Evolutionary conservation across 2,329 filamentous ascomycete genomes (phyloP), one percentile per base, ranked within the genome.

Genomic region (Penicillium sp.): DNA sequence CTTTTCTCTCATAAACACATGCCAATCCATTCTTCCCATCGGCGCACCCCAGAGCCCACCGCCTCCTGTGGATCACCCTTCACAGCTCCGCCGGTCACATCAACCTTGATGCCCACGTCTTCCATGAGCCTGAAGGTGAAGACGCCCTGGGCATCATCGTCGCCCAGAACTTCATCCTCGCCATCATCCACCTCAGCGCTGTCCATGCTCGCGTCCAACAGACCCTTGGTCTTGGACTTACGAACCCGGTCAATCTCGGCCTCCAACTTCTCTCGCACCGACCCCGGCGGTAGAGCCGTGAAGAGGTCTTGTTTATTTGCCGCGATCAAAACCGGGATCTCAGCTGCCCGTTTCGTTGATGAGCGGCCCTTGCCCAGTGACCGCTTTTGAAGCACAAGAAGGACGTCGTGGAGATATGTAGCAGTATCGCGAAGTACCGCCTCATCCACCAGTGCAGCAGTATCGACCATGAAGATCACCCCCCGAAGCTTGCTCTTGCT

Each of bases 241-340:
- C 91, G 81, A 45, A 97, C 85, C 43, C 85, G 81, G 26, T 84
- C 82, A 51, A 97, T 82, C 67, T 96, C 91, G 9, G 78, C 75
- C 71, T 97, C 90, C 11, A 98, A 75, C 54, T 80, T 81, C 45
- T 77, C 77, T 67, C 81, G 85, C 50, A 96, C 87, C 29, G 94
- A 75, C 5, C 80, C 78, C 0, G 87, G 81, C 0, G 93, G 93
- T 44, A 96, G 73, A 6, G 91, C 89, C 0, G 93, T 96, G 66
- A 98, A 98, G 1, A 98, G 77, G 67, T 98, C 93, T 65, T 90
- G 80, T 77, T 98, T 98, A 71, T 97, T 98, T 46, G 90, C 90
- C 1, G 90, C 90, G 32, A 98, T 75, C 33, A 98, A 77, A 6
- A 98, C 78, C 0, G 87, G 83, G 7, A 93, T 77, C 24, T 80